phyloP scores from a whole-genome alignment of 768 basidiomycete genomes.

The Rhizopogon rudus region DNA sequence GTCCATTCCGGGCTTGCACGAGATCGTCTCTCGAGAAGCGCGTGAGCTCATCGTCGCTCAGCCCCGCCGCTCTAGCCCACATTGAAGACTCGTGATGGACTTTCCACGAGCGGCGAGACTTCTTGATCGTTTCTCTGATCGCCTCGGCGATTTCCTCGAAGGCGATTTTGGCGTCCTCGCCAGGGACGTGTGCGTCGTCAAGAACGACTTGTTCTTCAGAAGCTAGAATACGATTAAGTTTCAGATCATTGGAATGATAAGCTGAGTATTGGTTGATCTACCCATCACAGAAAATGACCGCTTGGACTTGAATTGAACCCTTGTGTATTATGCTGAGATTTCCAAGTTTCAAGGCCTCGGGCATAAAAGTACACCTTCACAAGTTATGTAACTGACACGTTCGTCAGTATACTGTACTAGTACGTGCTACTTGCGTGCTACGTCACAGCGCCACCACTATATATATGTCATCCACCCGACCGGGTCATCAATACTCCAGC shows the following conservation, averaged over 20 bases:
- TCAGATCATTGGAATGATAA: background rate
- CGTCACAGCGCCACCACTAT: no score
- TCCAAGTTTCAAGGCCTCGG: no score
- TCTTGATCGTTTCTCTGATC: constrained; percentile 64
- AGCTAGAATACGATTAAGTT: constrained; percentile 32
- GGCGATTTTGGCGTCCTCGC: constrained; percentile 55
- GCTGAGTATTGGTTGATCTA: background rate
- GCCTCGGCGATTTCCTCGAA: constrained; percentile 48
- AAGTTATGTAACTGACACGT: no score
- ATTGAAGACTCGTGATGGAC: constrained; percentile 46
- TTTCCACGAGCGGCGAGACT: constrained; percentile 68
- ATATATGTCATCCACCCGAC: no score
- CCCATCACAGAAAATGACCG: background rate
- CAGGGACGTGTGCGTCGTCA: constrained; percentile 58
- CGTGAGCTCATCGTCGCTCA: constrained; percentile 50
- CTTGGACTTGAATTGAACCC: background rate
- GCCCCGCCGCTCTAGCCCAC: constrained; percentile 56
- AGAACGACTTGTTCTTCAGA: constrained; percentile 51
- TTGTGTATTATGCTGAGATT: no score
- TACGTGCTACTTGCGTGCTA: no score
- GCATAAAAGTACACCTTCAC: no score
- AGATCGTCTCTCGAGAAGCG: constrained; percentile 43
- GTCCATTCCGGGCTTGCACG: constrained; percentile 45
- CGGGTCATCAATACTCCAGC: no score
- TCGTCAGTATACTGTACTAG: no score